Evolutionary conservation across 2,329 filamentous ascomycete species (phyloP).

Genomic region (Hypoxylon sp.): DNA sequence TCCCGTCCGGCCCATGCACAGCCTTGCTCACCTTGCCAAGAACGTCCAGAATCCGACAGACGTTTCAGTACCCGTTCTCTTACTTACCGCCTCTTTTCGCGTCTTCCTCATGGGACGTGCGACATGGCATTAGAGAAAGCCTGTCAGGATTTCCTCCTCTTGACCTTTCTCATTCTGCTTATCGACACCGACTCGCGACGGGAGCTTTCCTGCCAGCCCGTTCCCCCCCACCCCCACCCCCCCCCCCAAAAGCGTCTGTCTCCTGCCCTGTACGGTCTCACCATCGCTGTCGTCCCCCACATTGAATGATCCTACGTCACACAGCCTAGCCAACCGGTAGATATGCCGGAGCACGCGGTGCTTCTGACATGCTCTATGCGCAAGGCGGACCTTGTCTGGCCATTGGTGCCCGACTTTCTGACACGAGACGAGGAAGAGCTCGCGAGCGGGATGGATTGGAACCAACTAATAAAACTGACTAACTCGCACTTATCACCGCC

Average conservation of each 20-base stretch:
- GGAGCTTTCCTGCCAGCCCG: conserved; percentile 4
- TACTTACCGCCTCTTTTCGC: conserved; percentile 31
- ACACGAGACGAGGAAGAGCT: conserved; percentile 11
- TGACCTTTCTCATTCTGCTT: conserved; percentile 17
- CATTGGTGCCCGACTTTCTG: conserved; percentile 11
- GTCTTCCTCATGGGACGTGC: conserved; percentile 18
- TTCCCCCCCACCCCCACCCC: conserved; percentile 21
- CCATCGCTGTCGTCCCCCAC: conserved; percentile 26
- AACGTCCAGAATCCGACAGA: conserved; percentile 32
- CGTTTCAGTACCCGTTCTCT: conserved; percentile 31
- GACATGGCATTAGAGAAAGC: conserved; percentile 22
- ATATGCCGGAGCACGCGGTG: conserved; percentile 25
- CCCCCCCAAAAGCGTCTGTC: conserved; percentile 21
- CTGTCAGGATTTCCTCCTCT: conserved; percentile 21
- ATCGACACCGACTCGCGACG: conserved; percentile 10
- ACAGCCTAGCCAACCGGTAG: conserved; percentile 28
- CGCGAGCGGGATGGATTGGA: no score
- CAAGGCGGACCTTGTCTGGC: conserved; percentile 20
- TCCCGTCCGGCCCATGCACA: conserved; percentile 25
- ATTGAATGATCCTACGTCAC: conserved; percentile 33
- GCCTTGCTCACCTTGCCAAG: conserved; percentile 22
- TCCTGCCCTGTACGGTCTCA: conserved; percentile 18
- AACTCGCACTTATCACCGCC: background rate
- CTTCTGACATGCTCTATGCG: conserved; percentile 26
- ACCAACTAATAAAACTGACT: background rate